Conservation (phyloP, 2,329 filamentous ascomycete genomes). For the Dothistroma septosporum region DNA sequence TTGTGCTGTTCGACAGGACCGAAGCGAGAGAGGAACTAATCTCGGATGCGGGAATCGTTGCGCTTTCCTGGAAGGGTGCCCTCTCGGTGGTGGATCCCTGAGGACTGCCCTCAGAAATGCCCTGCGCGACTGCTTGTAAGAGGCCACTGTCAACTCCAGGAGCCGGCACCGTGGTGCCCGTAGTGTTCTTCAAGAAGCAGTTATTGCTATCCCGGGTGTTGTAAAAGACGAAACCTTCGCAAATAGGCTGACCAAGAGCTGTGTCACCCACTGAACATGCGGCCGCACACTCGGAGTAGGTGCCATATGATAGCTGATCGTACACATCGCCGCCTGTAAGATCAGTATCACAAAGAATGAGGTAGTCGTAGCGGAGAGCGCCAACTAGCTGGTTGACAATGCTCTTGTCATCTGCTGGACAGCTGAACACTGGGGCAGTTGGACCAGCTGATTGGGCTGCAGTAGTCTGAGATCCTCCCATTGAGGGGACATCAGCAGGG, state of each 20-base stretch:
- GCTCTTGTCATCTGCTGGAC: constrained; percentile 32
- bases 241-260: constrained; percentile 29
- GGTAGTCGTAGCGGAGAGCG: constrained; percentile 32
- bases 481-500: background rate
- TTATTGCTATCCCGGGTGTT: constrained; percentile 24
- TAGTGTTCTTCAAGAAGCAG: constrained; percentile 33
- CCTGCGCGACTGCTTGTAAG: constrained; percentile 29
- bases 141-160: constrained; percentile 30
- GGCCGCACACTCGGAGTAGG: constrained; percentile 32
- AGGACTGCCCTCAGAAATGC: constrained; percentile 19
- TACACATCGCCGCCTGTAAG: constrained; percentile 29
- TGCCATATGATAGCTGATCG: constrained; percentile 26
- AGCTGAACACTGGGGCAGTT: constrained; percentile 30
- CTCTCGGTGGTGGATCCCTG: constrained; percentile 26
- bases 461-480: background rate
- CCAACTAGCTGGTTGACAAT: constrained; percentile 33
- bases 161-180: constrained; percentile 25
- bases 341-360: constrained; percentile 33
- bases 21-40: constrained; percentile 28
- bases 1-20: constrained; percentile 29
- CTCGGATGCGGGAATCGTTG: constrained; percentile 18
- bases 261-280: constrained; percentile 33
- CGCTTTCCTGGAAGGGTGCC: constrained; percentile 22
- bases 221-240: constrained; percentile 32
- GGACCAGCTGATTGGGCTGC: constrained; percentile 15